A percentile compares a stretch with the other conserved stretches of the same genome.
phyloP scores from a whole-genome alignment of 768 basidiomycete genomes.

The Leccinum uliginosum region DNA sequence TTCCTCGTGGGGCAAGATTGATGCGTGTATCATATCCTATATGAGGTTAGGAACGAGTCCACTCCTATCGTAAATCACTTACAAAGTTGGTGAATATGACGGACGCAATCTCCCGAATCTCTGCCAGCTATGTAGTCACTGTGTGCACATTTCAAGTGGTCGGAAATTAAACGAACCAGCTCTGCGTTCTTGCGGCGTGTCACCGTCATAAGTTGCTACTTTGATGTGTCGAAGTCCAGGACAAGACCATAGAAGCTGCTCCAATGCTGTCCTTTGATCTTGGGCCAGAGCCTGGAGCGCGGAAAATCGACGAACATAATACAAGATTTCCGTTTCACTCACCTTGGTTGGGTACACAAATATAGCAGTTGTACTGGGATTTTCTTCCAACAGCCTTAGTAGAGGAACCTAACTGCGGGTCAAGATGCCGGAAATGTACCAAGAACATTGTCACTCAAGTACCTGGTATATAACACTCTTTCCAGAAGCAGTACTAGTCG shows the following conservation, averaged over 20 bases:
- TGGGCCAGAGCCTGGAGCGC: constrained; percentile 73
- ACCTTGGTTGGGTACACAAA: constrained; percentile 91
- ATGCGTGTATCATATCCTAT: constrained; percentile 82
- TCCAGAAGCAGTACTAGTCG: constrained; percentile 86
- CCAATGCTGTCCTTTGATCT: constrained; percentile 72
- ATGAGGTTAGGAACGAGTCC: not conserved
- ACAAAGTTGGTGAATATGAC: constrained; percentile 91
- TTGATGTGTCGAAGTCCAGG: constrained; percentile 58
- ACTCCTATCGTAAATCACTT: constrained; percentile 13
- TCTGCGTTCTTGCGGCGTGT: constrained; percentile 71
- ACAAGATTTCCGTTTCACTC: not conserved
- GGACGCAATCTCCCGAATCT: constrained; percentile 67
- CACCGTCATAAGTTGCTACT: constrained; percentile 83
- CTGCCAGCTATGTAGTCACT: constrained; percentile 29
- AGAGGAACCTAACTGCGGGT: constrained; percentile 55
- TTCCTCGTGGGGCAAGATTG: constrained; percentile 82
- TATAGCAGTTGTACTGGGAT: constrained; percentile 62
- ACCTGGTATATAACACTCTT: constrained; percentile 89
- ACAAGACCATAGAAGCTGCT: constrained; percentile 58
- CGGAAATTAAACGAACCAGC: constrained; percentile 37
- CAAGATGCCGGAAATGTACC: not conserved
- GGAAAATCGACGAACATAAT: not conserved
- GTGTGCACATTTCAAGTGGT: not conserved
- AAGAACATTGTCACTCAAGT: not conserved
- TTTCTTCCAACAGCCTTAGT: constrained; percentile 58